Base-by-base conservation (phyloP, 2,329 filamentous ascomycete genomes). In the Orbilia ellipsospora region DNA sequence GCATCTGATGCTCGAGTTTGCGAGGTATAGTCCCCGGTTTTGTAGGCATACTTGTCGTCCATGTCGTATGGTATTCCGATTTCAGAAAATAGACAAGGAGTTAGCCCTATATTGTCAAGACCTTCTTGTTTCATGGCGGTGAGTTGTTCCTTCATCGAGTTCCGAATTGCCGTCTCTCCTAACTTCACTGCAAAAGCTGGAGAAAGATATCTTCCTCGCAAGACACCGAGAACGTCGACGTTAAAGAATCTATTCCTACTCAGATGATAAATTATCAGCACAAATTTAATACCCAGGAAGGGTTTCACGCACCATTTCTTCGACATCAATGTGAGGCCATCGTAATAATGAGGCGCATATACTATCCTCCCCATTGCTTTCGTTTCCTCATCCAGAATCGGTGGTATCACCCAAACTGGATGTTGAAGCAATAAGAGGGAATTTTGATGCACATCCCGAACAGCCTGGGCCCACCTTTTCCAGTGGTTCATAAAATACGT, bases 21-120 rank as follows among this genome's bases (percentile, higher is more conserved):
- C 80, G 92, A 97, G 52, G 91, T 90, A 83, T 97, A 99, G 82
- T 99, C 92, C 6, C 96, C 95, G 4, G 93, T 97, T 83, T 93
- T 92, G 83, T 99, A 99, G 0, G 95, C 95, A 80, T 95, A 87
- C 83, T 97, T 94, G 78, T 97, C 90, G 80, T 99, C 94, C 96
- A 99, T 98, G 81, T 99, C 95, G 81, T 97, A 99, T 0, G 95
- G 95, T 72, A 99, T 97, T 6, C 95, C 95, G 80, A 98, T 98
- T 81, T 99, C 95, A 0, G 93, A 96, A 82, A 97, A 89, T 3
- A 99, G 83, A 79, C 93, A 93, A 0, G 95, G 95, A 79, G 96
- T 94, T 20, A 91, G 89, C 10, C 75, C 75, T n/a, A 80, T 79
- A 55, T 80, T 78, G 66, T 96, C 90, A n/a, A 91, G 83, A 0